Base-by-base conservation (phyloP, 2,329 filamentous ascomycete species). In the Aspergillus pseudonomiae region DNA sequence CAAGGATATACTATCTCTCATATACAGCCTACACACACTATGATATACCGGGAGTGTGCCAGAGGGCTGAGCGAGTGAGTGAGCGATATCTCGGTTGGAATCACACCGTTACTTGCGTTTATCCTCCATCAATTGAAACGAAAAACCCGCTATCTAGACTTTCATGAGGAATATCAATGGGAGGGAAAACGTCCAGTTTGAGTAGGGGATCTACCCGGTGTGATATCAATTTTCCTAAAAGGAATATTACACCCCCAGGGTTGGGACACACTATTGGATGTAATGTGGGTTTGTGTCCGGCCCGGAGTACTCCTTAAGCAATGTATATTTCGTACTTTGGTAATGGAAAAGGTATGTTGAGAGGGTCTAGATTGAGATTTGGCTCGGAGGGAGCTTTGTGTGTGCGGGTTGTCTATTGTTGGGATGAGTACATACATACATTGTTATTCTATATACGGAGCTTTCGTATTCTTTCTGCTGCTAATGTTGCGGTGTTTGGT, bases 191-290 rank as follows among this genome's bases (percentile, higher is more conserved):
- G 16, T 32, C 9, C 16, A 34, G 28, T 34, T 21, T 52, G 28
- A 16, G 28, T 12, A 52, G 19, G 19, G 48, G 26, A 52, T 32
- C 28, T 30, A 32, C 48, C 24, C 3, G 26, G 28, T 52, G 16
- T 52, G 48, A 52, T 52, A 52, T 52, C 48, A 52, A 52, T 32
- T 52, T 52, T 52, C 26, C 48, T 32, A 32, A 32, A 32, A 32
- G 48, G 28, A 52, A 52, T 32, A 52, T 52, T 32, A 52, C 28
- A 32, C 11, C 28, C 48, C 19, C 19, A n/a, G 26, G 19, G 28
- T 34, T 52, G 48, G 24, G 26, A 32, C 28, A 16, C 9, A 32
- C 48, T 52, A 52, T 32, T 52, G 28, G 19, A n/a, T 11, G 9
- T 10, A 10, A 52, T 21, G 48, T 32, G 48, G 48, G 48, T 6